A percentile compares a stretch with the other conserved stretches of the same genome.
Evolutionary conservation across 352 stramenopile genomes (phyloP).

Genomic region (Plasmopara viticola): DNA sequence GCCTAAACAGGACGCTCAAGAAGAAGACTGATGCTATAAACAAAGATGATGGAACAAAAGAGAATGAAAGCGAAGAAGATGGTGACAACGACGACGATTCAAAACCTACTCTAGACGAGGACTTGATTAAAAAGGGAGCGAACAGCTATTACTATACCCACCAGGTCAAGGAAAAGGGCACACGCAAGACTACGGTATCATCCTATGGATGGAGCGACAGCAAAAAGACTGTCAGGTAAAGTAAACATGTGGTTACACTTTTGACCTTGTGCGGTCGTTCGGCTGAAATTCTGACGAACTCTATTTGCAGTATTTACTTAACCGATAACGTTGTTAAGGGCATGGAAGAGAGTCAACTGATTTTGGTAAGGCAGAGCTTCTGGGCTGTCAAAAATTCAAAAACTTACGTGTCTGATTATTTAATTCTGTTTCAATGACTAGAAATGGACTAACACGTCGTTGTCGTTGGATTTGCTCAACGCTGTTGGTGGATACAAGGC

Average conservation of each 20-base stretch:
- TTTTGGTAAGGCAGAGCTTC: conserved; percentile 36
- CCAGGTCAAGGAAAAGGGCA: conserved; percentile 12
- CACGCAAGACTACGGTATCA: conserved; percentile 56
- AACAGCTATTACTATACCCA: conserved; percentile 86
- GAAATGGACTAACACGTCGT: conserved; percentile 76
- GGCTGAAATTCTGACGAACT: background rate
- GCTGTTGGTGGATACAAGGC: conserved; percentile 27
- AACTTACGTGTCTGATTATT: background rate
- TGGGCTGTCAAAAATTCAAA: background rate
- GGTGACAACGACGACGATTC: conserved; percentile 16
- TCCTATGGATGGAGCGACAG: conserved; percentile 76
- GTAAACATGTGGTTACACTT: background rate
- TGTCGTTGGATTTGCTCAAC: conserved; percentile 62
- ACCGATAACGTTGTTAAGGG: conserved; percentile 46
- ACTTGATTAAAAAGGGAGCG: conserved; percentile 55
- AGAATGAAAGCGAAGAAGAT: conserved; percentile 14
- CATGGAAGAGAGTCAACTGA: conserved; percentile 54
- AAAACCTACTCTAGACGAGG: conserved; percentile 50
- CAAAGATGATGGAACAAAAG: conserved; percentile 5
- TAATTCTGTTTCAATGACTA: conserved; percentile 11
- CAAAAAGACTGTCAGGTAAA: conserved; percentile 58
- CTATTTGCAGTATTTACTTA: conserved; percentile 57
- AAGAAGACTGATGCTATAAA: conserved; percentile 14
- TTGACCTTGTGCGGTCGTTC: background rate
- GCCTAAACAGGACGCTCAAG: conserved; percentile 30